These are phyloP conservation scores for Cutaneotrichosporon sp. DNA, from an alignment of 1,284 basidiomycete genomes.

Conservation along the genomic window DNA sequence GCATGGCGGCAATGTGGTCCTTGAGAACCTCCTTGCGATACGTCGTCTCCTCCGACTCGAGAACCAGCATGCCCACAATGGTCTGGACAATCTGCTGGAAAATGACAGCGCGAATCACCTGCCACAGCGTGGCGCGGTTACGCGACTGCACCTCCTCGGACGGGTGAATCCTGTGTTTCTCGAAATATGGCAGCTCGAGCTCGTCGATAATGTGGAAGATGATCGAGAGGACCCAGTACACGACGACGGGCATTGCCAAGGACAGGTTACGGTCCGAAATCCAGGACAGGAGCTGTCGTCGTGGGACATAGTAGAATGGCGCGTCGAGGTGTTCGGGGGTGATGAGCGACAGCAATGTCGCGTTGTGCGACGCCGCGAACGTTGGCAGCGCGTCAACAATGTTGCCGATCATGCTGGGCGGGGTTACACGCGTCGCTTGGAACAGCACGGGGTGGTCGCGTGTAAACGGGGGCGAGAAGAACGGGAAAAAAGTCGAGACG, in stretches of 20 bases:
- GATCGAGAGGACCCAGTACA: slow-evolving; percentile 82
- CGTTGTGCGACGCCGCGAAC: slow-evolving; percentile 25
- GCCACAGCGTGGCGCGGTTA: slow-evolving; percentile 66
- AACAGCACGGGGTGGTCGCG: too few relatives aligned
- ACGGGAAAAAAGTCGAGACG: not conserved
- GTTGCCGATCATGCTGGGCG: slow-evolving; percentile 8
- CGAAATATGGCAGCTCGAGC: slow-evolving; percentile 68
- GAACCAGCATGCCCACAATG: slow-evolving; percentile 61
- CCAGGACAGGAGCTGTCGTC: slow-evolving; percentile 54
- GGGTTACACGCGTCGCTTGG: too few relatives aligned
- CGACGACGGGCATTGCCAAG: slow-evolving; percentile 67
- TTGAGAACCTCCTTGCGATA: slow-evolving; percentile 40
- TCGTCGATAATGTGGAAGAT: slow-evolving; percentile 78
- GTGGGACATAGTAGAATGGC: slow-evolving; percentile 59
- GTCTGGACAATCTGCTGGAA: slow-evolving; percentile 86
- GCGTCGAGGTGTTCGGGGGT: slow-evolving; percentile 34
- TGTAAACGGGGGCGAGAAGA: not conserved
- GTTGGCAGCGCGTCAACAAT: slow-evolving; percentile 17
- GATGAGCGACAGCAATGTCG: slow-evolving; percentile 36
- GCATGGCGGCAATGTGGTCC: slow-evolving; percentile 55
- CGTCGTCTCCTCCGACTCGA: slow-evolving; percentile 55
- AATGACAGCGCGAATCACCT: slow-evolving; percentile 74
- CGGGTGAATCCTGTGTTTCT: slow-evolving; percentile 83
- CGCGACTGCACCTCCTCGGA: slow-evolving; percentile 68
- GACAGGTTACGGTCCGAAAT: slow-evolving; percentile 71